Evolutionary conservation across 2,329 filamentous ascomycete genomes (phyloP).

Genomic region (Clonostachys chloroleuca): DNA sequence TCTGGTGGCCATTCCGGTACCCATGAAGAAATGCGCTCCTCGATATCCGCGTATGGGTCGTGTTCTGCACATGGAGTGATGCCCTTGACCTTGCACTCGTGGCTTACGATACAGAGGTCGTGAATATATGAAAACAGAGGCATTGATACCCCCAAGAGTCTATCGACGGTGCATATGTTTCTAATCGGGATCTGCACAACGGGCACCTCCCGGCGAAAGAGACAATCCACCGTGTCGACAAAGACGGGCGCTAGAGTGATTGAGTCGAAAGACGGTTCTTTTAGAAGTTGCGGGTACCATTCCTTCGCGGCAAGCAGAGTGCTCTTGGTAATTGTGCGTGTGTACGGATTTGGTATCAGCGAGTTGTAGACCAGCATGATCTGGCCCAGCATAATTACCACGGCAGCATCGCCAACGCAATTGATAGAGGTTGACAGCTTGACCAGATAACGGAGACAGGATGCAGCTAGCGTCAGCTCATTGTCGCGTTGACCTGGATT

Average conservation of each 20-base stretch:
- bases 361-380: conserved; percentile 1
- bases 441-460: neutral
- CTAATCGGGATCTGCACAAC: conserved; percentile 1
- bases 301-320: neutral
- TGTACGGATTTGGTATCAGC: too few species aligned
- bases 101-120: conserved; percentile 6
- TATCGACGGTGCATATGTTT: conserved; percentile 4
- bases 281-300: neutral
- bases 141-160: neutral
- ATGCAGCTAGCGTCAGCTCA: neutral
- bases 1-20: neutral
- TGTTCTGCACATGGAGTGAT: neutral
- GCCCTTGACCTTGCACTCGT: neutral
- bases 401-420: neutral
- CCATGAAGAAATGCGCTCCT: conserved; percentile 4
- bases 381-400: conserved; percentile 1
- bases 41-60: conserved; percentile 6
- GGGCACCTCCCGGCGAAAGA: conserved; percentile 6
- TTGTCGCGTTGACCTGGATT: neutral
- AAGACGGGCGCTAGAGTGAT: conserved; percentile 6
- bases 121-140: neutral
- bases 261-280: conserved; percentile 3
- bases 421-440: neutral
- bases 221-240: conserved; percentile 7
- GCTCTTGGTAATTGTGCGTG: neutral